These are phyloP conservation scores for Gymnopus androsaceus DNA, from an alignment of 1,284 basidiomycete species.

Conservation along the genomic window DNA sequence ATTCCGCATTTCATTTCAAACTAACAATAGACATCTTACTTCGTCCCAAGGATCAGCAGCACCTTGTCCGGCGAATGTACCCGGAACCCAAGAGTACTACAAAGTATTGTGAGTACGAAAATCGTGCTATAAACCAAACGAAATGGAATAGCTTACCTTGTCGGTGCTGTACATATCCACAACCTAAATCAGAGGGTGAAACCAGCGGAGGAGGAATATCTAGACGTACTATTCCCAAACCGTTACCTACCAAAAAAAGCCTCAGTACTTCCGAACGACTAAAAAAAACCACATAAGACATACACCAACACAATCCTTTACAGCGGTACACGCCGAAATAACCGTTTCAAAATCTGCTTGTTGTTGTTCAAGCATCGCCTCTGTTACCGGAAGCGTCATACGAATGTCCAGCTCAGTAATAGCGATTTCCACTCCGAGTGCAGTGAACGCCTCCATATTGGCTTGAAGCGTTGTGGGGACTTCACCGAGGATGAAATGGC, in stretches of 20 bases:
- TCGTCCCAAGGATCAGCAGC: conserved; percentile 37
- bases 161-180: conserved; percentile 6
- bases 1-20: neutral
- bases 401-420: conserved; percentile 57
- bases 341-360: conserved; percentile 49
- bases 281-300: neutral
- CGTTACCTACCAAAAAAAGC: too few species aligned
- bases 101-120: neutral
- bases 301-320: conserved; percentile 42
- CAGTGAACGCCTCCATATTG: conserved; percentile 47
- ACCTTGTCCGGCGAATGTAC: conserved; percentile 36
- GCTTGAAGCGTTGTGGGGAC: conserved; percentile 39
- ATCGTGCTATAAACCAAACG: neutral
- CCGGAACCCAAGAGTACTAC: conserved; percentile 36
- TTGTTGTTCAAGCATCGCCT: conserved; percentile 49
- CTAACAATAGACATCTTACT: conserved; percentile 17
- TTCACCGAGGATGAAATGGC: conserved; percentile 52
- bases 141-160: conserved; percentile 6
- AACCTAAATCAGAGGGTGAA: neutral
- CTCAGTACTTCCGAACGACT: too few species aligned
- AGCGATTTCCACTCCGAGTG: conserved; percentile 50
- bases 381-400: conserved; percentile 52
- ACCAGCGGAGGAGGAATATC: neutral
- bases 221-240: conserved; percentile 43
- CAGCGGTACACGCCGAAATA: conserved; percentile 44